These are phyloP conservation scores for Suillus placidus DNA, from an alignment of 768 basidiomycete species.

Conservation along the genomic window DNA sequence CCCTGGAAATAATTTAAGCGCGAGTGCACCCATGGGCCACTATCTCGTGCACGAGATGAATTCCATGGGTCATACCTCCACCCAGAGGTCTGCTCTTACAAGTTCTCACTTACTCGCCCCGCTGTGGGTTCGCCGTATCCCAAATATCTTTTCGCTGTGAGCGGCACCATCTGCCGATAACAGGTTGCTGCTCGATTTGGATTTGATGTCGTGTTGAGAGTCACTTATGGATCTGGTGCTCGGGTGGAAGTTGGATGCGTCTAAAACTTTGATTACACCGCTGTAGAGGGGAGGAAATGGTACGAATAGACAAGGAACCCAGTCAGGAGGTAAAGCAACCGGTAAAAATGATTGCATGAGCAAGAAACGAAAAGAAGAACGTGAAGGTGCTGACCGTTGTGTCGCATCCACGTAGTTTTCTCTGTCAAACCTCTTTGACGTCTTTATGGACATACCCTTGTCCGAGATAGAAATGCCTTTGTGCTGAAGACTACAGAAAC, in stretches of 20 bases:
- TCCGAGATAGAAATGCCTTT: slow-evolving; percentile 59
- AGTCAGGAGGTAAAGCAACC: background rate
- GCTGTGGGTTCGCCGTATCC: slow-evolving; percentile 15
- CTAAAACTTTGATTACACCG: slow-evolving; percentile 55
- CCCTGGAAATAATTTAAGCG: background rate
- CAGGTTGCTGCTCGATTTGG: slow-evolving; percentile 12
- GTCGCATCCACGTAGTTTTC: slow-evolving; percentile 74
- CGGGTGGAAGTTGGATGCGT: slow-evolving; percentile 45
- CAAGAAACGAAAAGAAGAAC: background rate
- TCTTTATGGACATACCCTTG: slow-evolving; percentile 69
- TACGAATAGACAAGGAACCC: background rate
- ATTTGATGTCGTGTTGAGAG: slow-evolving; percentile 13
- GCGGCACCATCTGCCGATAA: background rate
- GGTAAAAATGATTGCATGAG: background rate
- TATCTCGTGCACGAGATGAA: background rate
- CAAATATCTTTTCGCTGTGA: slow-evolving; percentile 10
- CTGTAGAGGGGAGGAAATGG: slow-evolving; percentile 32
- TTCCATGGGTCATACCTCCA: background rate
- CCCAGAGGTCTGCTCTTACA: background rate
- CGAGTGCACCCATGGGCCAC: background rate
- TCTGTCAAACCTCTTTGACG: slow-evolving; percentile 56
- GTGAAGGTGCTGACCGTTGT: slow-evolving; percentile 51
- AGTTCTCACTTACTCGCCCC: background rate
- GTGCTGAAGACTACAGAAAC: slow-evolving; percentile 50
- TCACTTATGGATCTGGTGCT: slow-evolving; percentile 7